These are phyloP conservation scores for Castanea mollissima DNA, from an alignment of 306 rosid species.

Conservation along the genomic window DNA sequence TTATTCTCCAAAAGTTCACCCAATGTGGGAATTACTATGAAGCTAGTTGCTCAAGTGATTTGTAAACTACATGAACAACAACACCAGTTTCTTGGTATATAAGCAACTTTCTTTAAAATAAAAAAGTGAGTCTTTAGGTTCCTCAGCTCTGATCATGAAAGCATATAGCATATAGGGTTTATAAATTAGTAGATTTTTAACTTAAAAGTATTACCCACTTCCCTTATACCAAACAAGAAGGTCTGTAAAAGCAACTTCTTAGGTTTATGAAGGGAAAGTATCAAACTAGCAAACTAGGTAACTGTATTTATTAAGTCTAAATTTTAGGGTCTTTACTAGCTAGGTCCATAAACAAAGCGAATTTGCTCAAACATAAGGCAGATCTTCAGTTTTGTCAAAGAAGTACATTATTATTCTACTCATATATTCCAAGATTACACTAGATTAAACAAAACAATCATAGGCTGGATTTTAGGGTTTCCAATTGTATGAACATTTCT, in stretches of 20 bases:
- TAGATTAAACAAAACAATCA: conserved; percentile 31
- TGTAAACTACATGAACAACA: neutral
- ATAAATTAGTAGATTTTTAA: conserved; percentile 14
- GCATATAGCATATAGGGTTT: neutral
- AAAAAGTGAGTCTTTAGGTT: neutral
- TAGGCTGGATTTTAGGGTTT: conserved; percentile 31
- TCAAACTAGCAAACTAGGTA: conserved; percentile 7
- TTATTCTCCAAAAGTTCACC: neutral
- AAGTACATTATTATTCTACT: conserved; percentile 30
- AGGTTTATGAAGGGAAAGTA: conserved; percentile 15
- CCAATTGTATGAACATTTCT: conserved; percentile 45
- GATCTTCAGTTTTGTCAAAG: conserved; percentile 30
- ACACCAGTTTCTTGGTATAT: neutral
- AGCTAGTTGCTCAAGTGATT: neutral
- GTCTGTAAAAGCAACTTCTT: conserved; percentile 15
- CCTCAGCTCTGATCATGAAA: neutral
- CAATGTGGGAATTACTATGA: neutral
- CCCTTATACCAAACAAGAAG: conserved; percentile 1
- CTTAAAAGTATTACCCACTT: conserved; percentile 12
- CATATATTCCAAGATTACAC: conserved; percentile 29
- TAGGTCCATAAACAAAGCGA: conserved; percentile 28
- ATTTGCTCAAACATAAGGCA: conserved; percentile 18
- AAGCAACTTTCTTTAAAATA: neutral
- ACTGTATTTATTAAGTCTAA: conserved; percentile 27
- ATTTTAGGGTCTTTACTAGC: conserved; percentile 26